Percentiles rank a stretch among this genome's conserved stretches.
Evolutionary conservation across 2,329 filamentous ascomycete species (phyloP).

Genomic region (Pseudogymnoascus sp.): DNA sequence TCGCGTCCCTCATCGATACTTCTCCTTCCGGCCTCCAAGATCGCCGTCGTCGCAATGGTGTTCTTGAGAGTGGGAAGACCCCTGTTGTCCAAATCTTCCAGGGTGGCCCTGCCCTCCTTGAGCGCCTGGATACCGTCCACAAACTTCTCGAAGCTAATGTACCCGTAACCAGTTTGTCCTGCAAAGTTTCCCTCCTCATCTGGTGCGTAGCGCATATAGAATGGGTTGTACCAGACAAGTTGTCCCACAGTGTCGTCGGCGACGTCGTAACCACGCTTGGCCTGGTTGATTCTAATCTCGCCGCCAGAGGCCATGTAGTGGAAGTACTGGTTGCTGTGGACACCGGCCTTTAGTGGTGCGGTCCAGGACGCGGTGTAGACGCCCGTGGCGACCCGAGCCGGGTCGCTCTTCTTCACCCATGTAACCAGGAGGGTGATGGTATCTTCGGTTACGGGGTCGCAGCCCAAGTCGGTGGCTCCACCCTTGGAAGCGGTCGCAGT

Average conservation of each 20-base stretch:
- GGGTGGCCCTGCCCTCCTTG: slow-evolving; percentile 64
- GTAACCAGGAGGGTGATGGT: slow-evolving; percentile 87
- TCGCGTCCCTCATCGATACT: slow-evolving; percentile 78
- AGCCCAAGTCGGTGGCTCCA: slow-evolving; percentile 71
- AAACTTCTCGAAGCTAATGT: slow-evolving; percentile 93
- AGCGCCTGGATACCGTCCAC: slow-evolving; percentile 76
- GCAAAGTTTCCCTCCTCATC: slow-evolving; percentile 93
- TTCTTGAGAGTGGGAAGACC: slow-evolving; percentile 80
- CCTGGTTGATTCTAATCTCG: slow-evolving; percentile 86
- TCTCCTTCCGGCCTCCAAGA: slow-evolving; percentile 76
- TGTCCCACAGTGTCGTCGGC: slow-evolving; percentile 68
- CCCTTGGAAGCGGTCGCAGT: slow-evolving; percentile 72
- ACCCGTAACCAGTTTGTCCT: slow-evolving; percentile 86
- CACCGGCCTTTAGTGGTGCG: slow-evolving; percentile 81
- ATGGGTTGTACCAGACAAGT: slow-evolving; percentile 85
- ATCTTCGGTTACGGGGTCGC: slow-evolving; percentile 75
- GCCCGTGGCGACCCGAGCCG: slow-evolving; percentile 67
- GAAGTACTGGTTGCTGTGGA: slow-evolving; percentile 97
- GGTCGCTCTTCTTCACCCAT: slow-evolving; percentile 69
- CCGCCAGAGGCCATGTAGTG: slow-evolving; percentile 82
- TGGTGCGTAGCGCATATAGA: slow-evolving; percentile 91
- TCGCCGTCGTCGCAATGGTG: slow-evolving; percentile 85
- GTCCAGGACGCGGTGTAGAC: slow-evolving; percentile 96
- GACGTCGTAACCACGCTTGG: slow-evolving; percentile 89
- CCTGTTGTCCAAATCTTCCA: slow-evolving; percentile 71